These are phyloP conservation scores for Boletus barrowsii DNA, from an alignment of 768 basidiomycete species.

Conservation along the genomic window DNA sequence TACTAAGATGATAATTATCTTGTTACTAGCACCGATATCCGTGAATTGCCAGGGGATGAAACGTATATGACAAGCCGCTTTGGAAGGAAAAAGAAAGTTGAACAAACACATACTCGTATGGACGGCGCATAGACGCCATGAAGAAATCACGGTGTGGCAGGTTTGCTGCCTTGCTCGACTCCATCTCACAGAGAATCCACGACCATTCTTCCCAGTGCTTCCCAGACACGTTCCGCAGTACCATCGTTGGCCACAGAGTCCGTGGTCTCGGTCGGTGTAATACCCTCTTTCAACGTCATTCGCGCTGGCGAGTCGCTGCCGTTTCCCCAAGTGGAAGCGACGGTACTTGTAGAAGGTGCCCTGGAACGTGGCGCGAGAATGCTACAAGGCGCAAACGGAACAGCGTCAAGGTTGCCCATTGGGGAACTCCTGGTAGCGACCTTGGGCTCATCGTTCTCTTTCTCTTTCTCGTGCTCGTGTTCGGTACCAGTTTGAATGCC, in stretches of 20 bases:
- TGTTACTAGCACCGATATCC: not conserved
- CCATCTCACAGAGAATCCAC: slow-evolving; percentile 12
- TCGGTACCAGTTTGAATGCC: not conserved
- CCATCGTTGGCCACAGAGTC: not conserved
- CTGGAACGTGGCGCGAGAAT: slow-evolving; percentile 17
- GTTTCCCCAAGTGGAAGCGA: slow-evolving; percentile 6
- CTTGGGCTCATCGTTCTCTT: slow-evolving; percentile 5
- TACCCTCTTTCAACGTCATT: not conserved
- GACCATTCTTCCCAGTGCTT: slow-evolving; percentile 26
- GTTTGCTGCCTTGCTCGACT: not conserved
- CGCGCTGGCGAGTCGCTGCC: not conserved
- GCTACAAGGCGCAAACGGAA: slow-evolving; percentile 8
- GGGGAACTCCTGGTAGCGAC: not conserved
- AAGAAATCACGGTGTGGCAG: not conserved
- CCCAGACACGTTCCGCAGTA: slow-evolving; percentile 11
- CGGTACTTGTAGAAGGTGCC: slow-evolving; percentile 23
- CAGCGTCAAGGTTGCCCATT: not conserved
- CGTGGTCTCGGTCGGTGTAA: not conserved
- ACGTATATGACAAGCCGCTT: not conserved
- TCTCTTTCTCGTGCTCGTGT: not conserved
- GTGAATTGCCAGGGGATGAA: slow-evolving; percentile 1
- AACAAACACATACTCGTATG: not conserved
- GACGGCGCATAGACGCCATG: not conserved
- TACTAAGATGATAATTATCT: too few relatives aligned
- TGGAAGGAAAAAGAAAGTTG: not conserved